phyloP scores from a whole-genome alignment of 2,329 filamentous ascomycete genomes.

The Cryphonectria nitschkei region DNA sequence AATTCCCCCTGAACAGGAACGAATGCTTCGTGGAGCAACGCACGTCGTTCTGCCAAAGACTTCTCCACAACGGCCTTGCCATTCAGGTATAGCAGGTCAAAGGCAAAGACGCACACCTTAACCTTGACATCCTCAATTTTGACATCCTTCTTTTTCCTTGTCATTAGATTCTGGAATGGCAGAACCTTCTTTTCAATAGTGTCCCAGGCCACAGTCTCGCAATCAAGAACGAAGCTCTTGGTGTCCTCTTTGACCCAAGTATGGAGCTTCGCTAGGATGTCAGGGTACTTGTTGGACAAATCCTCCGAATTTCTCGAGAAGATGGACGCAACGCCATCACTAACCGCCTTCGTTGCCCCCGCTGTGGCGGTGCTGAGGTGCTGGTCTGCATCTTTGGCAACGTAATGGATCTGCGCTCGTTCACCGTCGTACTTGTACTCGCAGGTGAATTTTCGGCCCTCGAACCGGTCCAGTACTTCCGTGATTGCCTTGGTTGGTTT shows the following conservation, averaged over 20 bases:
- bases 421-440: conserved; percentile 99
- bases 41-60: conserved; percentile 79
- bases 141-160: conserved; percentile 94
- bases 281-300: conserved; percentile 94
- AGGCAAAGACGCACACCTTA: conserved; percentile 96
- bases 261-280: conserved; percentile 85
- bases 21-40: conserved; percentile 75
- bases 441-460: conserved; percentile 93
- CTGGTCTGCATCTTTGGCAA: conserved; percentile 76
- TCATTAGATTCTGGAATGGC: conserved; percentile 98
- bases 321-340: conserved; percentile 82
- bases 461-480: conserved; percentile 94
- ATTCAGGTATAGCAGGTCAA: conserved; percentile 92
- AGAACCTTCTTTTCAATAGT: conserved; percentile 92
- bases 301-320: conserved; percentile 98
- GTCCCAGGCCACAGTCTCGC: conserved; percentile 97
- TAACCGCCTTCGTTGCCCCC: conserved; percentile 65
- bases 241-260: conserved; percentile 90
- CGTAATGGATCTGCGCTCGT: conserved; percentile 97
- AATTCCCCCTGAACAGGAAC: conserved; percentile 85
- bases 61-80: conserved; percentile 89
- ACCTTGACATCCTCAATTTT: conserved; percentile 94
- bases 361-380: conserved; percentile 67
- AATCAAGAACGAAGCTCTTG: conserved; percentile 96
- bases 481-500: conserved; percentile 98